These are phyloP conservation scores for Prosopis cineraria DNA, from an alignment of 306 rosid species.

Conservation along the genomic window DNA sequence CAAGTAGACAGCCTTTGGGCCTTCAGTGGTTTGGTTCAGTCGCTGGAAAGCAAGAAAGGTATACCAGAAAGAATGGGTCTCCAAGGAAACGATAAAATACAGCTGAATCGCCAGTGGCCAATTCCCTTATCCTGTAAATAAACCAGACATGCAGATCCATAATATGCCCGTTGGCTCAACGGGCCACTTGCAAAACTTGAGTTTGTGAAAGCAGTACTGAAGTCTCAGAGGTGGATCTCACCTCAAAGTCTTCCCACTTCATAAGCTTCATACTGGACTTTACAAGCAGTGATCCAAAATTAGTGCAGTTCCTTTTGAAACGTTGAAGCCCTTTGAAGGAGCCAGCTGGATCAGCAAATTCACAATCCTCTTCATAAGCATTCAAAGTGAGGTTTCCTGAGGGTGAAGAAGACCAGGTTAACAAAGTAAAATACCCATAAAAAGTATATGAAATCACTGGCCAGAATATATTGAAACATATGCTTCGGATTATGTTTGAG, in stretches of 20 bases:
- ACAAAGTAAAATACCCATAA: not conserved
- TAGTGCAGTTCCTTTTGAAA: slow-evolving; percentile 93
- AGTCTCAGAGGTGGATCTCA: slow-evolving; percentile 27
- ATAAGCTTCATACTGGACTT: slow-evolving; percentile 86
- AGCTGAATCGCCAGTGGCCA: slow-evolving; percentile 89
- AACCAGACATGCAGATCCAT: slow-evolving; percentile 10
- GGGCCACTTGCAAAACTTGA: not conserved
- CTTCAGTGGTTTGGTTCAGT: not conserved
- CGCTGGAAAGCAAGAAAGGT: slow-evolving; percentile 10
- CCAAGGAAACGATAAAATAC: slow-evolving; percentile 88
- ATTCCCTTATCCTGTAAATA: slow-evolving; percentile 74
- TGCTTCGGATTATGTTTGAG: slow-evolving; percentile 2
- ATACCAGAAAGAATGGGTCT: slow-evolving; percentile 95
- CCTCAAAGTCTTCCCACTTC: slow-evolving; percentile 95
- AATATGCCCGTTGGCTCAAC: not conserved
- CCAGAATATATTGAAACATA: slow-evolving; percentile 1
- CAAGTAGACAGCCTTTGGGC: slow-evolving; percentile 6
- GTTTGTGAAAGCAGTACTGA: slow-evolving; percentile 1
- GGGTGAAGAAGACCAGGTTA: slow-evolving; percentile 7
- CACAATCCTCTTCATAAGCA: slow-evolving; percentile 90
- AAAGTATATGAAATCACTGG: slow-evolving; percentile 10
- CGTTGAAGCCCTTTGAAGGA: slow-evolving; percentile 91
- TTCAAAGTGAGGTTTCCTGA: slow-evolving; percentile 83
- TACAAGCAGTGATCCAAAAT: slow-evolving; percentile 81
- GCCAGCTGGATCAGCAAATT: slow-evolving; percentile 96